phyloP scores from a whole-genome alignment of 495 filamentous ascomycete species.

The Trichocladium antarcticum region DNA sequence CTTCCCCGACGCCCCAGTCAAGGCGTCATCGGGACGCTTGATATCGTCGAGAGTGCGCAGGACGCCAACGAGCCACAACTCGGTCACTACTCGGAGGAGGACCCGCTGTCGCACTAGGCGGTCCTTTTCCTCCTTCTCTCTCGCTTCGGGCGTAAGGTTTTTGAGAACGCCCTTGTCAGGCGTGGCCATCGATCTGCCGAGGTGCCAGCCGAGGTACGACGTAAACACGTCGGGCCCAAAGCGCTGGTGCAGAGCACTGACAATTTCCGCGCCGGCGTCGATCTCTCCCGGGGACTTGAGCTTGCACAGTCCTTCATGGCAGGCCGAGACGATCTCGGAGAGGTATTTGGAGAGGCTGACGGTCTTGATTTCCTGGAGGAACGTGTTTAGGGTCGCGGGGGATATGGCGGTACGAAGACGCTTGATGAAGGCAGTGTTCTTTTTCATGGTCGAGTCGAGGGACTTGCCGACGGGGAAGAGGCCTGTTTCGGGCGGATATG shows the following conservation, averaged over 20 bases:
- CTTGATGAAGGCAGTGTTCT: slow-evolving; percentile 98
- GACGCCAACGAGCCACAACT: slow-evolving; percentile 89
- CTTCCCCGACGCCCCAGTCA: slow-evolving; percentile 45
- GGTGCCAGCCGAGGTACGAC: slow-evolving; percentile 78
- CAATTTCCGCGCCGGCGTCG: slow-evolving; percentile 80
- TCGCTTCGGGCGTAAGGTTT: slow-evolving; percentile 61
- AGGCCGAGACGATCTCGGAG: slow-evolving; percentile 95
- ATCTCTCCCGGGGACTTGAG: slow-evolving; percentile 85
- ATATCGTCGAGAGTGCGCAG: slow-evolving; percentile 84
- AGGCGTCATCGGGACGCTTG: slow-evolving; percentile 69
- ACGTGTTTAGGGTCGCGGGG: slow-evolving; percentile 62
- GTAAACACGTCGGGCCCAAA: slow-evolving; percentile 91
- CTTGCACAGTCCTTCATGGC: slow-evolving; percentile 87
- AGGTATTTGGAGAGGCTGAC: slow-evolving; percentile 95
- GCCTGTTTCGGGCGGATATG: slow-evolving; percentile 39
- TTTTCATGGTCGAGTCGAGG: slow-evolving; percentile 94
- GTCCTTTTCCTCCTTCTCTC: slow-evolving; percentile 93
- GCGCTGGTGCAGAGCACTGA: slow-evolving; percentile 89
- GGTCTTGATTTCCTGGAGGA: slow-evolving; percentile 83
- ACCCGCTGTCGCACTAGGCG: slow-evolving; percentile 75
- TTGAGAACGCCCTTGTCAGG: slow-evolving; percentile 84
- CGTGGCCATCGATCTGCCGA: slow-evolving; percentile 84
- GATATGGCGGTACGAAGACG: slow-evolving; percentile 83
- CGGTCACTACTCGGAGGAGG: slow-evolving; percentile 80
- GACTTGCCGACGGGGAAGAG: slow-evolving; percentile 67